These are phyloP conservation scores for Macroventuria anomochaeta DNA, from an alignment of 2,329 filamentous ascomycete genomes.

Conservation along the genomic window DNA sequence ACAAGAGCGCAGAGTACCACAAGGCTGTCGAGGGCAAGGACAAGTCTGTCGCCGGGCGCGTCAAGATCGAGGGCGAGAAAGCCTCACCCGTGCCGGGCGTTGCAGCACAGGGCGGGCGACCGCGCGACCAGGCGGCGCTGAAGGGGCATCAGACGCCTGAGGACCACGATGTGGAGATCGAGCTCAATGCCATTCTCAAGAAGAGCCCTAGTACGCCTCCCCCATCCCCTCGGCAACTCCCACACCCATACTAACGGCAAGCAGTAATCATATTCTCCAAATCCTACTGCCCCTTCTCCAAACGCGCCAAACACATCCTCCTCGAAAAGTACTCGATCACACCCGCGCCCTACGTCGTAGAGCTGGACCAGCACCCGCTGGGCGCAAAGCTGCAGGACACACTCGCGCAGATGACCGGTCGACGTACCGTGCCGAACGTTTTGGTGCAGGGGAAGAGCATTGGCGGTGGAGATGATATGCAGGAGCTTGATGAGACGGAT, in stretches of 20 bases:
- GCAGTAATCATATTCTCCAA: constrained; percentile 96
- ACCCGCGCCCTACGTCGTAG: constrained; percentile 84
- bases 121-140: constrained; percentile 48
- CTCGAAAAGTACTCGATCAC: constrained; percentile 84
- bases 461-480: constrained; percentile 87
- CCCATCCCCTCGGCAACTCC: neutral
- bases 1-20: constrained; percentile 63
- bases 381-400: constrained; percentile 75
- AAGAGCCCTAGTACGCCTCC: constrained; percentile 73
- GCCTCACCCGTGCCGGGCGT: constrained; percentile 48
- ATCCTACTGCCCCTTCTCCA: constrained; percentile 86
- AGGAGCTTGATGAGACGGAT: constrained; percentile 67
- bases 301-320: constrained; percentile 82
- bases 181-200: constrained; percentile 81
- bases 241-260: constrained; percentile 15
- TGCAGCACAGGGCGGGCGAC: constrained; percentile 54
- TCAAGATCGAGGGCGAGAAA: constrained; percentile 54
- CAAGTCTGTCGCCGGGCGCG: constrained; percentile 61
- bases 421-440: constrained; percentile 89
- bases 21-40: constrained; percentile 50
- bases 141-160: constrained; percentile 61
- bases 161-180: constrained; percentile 69
- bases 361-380: constrained; percentile 82
- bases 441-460: constrained; percentile 87
- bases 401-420: constrained; percentile 75